phyloP scores from a whole-genome alignment of 768 basidiomycete genomes.

The Podaxis mareebaensis region DNA sequence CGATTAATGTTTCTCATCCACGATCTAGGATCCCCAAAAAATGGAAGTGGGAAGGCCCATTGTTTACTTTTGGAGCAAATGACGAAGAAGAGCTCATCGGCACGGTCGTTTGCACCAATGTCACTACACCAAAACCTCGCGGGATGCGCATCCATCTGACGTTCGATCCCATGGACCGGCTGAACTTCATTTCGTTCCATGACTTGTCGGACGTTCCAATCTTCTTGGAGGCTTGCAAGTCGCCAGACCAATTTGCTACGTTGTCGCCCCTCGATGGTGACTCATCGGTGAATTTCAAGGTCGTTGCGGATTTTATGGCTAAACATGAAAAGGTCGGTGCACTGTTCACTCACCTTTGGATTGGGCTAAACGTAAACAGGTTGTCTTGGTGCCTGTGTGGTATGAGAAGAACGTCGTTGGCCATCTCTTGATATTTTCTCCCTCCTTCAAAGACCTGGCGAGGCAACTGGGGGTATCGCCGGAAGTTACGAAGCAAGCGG shows the following conservation, averaged over 20 bases:
- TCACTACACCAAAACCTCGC: conserved; percentile 8
- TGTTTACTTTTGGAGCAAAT: conserved; percentile 41
- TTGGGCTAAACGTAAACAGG: conserved; percentile 32
- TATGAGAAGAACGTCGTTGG: conserved; percentile 51
- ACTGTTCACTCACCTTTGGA: not conserved
- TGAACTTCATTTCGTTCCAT: conserved; percentile 40
- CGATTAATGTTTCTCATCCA: not conserved
- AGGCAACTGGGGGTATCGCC: conserved; percentile 42
- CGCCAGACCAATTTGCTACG: conserved; percentile 53
- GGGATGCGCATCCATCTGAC: conserved; percentile 15
- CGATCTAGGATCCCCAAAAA: conserved; percentile 51
- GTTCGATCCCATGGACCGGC: conserved; percentile 10
- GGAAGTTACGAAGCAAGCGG: conserved; percentile 22
- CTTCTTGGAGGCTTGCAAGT: conserved; percentile 50
- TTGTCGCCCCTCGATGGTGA: conserved; percentile 27
- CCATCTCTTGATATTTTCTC: conserved; percentile 44
- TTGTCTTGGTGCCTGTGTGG: conserved; percentile 46
- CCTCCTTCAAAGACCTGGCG: conserved; percentile 27
- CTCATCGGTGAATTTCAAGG: conserved; percentile 6
- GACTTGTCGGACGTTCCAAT: conserved; percentile 44
- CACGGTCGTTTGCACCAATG: conserved; percentile 12
- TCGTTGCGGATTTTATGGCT: conserved; percentile 37
- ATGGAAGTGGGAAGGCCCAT: conserved; percentile 66
- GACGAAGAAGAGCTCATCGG: conserved; percentile 46
- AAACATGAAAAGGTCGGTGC: conserved; percentile 46